Evolutionary conservation across 208 protist genomes (phyloP), one percentile per base, ranked within the genome.

Genomic region (Acanthamoeba sp.): DNA sequence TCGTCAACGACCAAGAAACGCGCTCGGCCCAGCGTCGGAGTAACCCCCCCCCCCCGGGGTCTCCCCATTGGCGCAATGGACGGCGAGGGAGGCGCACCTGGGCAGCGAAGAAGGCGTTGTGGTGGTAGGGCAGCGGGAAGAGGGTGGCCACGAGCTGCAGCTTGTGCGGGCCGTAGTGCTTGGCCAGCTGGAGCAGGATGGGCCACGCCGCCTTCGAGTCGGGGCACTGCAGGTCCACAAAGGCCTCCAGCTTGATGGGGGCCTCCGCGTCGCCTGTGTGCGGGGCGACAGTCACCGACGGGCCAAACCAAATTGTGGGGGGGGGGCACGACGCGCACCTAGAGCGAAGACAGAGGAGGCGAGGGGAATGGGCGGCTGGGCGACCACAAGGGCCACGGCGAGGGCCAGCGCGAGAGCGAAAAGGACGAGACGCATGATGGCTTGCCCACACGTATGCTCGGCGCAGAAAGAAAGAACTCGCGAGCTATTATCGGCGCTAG

Each of bases 71-170:
- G 78, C 20, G 57, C 57, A 52, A 92, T 66, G 45, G 38, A 29
- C 18, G 40, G 38, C 45, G 40, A 94, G 27, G 73, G 87, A 10
- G 94, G 38, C 89, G 24, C 52, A 59, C 85, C 94, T 95, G 94
- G 14, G 87, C 42, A 34, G 95, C 95, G 24, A 88, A 91, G 82
- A 95, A 96, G 82, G 88, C 89, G 85, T 96, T 94, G 92, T 80
- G 95, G 91, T 96, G 95, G 92, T 96, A 96, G 52, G 95, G 95
- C 36, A 96, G 69, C 10, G 95, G 95, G 66, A 96, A 95, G 29
- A 94, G 52, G 10, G 82, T 82, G 55, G 93, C 93, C n/a, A 95
- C 45, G 22, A 95, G 27, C n/a, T 64, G 57, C 32, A 89, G 87
- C 29, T 36, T 62, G 40, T 91, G 20, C 10, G 78, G 71, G 16